Evolutionary conservation across 176 grass and related monocot genomes (phyloP).

Genomic region (Zoysia pacifica): DNA sequence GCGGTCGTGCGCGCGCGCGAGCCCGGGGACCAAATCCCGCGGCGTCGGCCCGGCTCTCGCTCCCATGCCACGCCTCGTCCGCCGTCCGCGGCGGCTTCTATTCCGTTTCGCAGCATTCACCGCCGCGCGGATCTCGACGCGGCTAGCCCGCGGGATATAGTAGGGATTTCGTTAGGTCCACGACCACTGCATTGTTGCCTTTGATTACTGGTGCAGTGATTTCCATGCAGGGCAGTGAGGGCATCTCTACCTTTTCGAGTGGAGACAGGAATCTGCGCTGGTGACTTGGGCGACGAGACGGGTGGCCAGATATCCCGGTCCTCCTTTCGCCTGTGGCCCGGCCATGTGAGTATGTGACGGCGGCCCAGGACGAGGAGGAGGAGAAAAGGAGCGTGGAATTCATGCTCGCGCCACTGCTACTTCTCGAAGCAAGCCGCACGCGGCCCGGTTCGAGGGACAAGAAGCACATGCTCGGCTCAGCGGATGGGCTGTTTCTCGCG

Average conservation of each 20-base stretch:
- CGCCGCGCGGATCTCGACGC: conserved; percentile 30
- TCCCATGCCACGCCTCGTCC: conserved; percentile 8
- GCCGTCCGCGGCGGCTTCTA: conserved; percentile 28
- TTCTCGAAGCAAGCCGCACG: too few relatives aligned
- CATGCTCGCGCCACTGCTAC: too few relatives aligned
- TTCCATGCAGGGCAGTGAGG: background rate
- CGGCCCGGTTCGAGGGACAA: too few relatives aligned
- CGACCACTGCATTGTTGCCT: background rate
- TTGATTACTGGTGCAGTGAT: background rate
- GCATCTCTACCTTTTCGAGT: background rate
- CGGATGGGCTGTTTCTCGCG: too few relatives aligned
- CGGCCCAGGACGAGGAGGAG: background rate
- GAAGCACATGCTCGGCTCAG: too few relatives aligned
- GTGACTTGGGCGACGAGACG: background rate
- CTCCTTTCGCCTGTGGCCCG: background rate
- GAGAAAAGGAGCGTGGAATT: background rate
- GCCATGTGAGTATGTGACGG: background rate
- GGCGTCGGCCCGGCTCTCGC: conserved; percentile 41
- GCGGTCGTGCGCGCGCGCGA: background rate
- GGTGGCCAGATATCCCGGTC: background rate
- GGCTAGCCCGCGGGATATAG: background rate
- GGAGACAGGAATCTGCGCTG: background rate
- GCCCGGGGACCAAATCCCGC: conserved; percentile 39
- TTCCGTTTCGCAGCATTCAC: conserved; percentile 36
- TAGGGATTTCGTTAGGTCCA: background rate